Base-by-base conservation (phyloP, 805 yeast species). In the Saccharomycopsis selenospora region DNA sequence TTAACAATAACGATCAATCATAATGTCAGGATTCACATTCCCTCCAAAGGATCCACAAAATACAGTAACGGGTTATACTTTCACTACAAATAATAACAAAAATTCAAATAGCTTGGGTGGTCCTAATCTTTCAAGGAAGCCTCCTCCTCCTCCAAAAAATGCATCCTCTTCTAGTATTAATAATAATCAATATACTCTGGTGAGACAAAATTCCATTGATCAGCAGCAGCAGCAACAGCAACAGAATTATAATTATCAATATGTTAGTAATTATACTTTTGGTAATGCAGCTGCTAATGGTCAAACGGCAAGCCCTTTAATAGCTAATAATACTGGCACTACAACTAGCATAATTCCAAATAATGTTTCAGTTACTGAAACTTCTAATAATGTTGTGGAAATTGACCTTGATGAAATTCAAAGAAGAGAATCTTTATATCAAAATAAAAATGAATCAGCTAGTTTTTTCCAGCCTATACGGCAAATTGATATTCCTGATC, bases 361-460 rank as follows among this genome's bases (percentile, higher is more conserved):
- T 2, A 22, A 11, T 24, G 22, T 28, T 18, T 10, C 24, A 22
- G 33, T 43, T 23, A 49, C 46, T 22, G 54, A 50, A n/a, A n/a
- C n/a, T n/a, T n/a, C n/a, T n/a, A n/a, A n/a, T 2, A 22, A 11
- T 24, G 22, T 28, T 18, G 14, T 36, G 22, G 33, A 47, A 30
- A 49, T 49, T 22, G 54, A 50, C 38, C 27, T 50, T n/a, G 51
- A 50, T 24, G 54, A 50, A 36, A 47, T 50, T 26, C 54, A 50
- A 28, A 43, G 51, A 36, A 20, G 49, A 5, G 38, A 33, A 14
- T 33, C 38, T 17, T 20, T 33, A 17, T 33, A 33, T 14, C 20
- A 33, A 20, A 33, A 7, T 20, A 17, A 33, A 7, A 33, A 33
- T 14, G 38, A 14, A 17, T 14, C 20, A 17, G 17, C 38, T 7